A percentile compares a stretch with the other conserved stretches of the same genome.
Evolutionary conservation across 441 rosid genomes (phyloP).

Genomic region (Dalechampia spathulata): DNA sequence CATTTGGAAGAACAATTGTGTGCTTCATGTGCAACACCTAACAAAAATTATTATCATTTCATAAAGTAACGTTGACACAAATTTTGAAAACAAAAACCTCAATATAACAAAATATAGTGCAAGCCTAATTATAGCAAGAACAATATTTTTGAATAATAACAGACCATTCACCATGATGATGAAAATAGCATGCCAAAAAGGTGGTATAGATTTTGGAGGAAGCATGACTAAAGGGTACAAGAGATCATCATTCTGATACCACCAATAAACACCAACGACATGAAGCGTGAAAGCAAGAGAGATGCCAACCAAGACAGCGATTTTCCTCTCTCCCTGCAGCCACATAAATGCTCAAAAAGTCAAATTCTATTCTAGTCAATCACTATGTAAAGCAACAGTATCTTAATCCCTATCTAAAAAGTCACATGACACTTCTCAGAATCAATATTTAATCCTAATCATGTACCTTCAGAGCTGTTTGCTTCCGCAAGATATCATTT

Average conservation of each 20-base stretch:
- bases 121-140: too few species aligned
- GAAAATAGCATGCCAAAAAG: slow-evolving; percentile 68
- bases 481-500: slow-evolving; percentile 59
- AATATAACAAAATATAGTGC: too few species aligned
- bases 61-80: too few species aligned
- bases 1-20: too few species aligned
- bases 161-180: slow-evolving; percentile 63
- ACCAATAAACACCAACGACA: slow-evolving; percentile 61
- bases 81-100: too few species aligned
- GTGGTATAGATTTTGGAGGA: slow-evolving; percentile 65
- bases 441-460: background rate
- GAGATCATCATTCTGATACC: slow-evolving; percentile 60
- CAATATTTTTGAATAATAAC: too few species aligned
- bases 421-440: background rate
- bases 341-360: too few species aligned
- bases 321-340: slow-evolving; percentile 75
- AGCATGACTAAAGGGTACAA: slow-evolving; percentile 60
- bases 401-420: background rate
- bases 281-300: slow-evolving; percentile 43
- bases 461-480: slow-evolving; percentile 34
- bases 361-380: too few species aligned
- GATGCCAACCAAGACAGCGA: slow-evolving; percentile 42
- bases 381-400: background rate
- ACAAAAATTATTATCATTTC: too few species aligned
- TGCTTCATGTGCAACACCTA: too few species aligned